These are phyloP conservation scores for Kodamaea leandrae DNA, from an alignment of 805 yeast genomes.

Conservation along the genomic window DNA sequence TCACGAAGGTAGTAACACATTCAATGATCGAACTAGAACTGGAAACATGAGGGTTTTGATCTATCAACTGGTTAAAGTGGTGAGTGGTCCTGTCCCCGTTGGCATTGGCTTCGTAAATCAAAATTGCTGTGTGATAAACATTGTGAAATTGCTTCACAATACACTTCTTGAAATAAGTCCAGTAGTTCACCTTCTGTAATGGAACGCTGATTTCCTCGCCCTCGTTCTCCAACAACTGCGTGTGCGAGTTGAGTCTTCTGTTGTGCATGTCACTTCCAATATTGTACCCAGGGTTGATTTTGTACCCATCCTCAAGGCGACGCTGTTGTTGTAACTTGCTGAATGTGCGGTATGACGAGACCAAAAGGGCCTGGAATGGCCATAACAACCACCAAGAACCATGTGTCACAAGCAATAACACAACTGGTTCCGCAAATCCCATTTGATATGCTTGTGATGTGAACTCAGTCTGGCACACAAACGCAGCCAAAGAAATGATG, in stretches of 20 bases:
- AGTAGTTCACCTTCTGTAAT: constrained; percentile 15
- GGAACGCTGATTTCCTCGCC: constrained; percentile 13
- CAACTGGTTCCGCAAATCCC: constrained; percentile 66
- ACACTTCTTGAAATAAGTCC: constrained; percentile 33
- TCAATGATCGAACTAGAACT: constrained; percentile 29
- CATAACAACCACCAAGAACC: constrained; percentile 73
- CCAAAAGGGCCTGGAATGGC: constrained; percentile 59
- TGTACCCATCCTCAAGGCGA: constrained; percentile 10
- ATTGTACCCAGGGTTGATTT: constrained; percentile 17
- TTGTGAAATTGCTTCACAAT: constrained; percentile 43
- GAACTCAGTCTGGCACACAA: constrained; percentile 78
- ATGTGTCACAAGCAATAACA: constrained; percentile 67
- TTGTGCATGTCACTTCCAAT: constrained; percentile 21
- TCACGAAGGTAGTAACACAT: constrained; percentile 35
- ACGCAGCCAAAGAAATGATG: constrained; percentile 45
- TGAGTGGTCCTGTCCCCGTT: constrained; percentile 33
- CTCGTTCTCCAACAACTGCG: constrained; percentile 24
- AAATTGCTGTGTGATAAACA: constrained; percentile 42
- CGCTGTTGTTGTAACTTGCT: constrained; percentile 22
- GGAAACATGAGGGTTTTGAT: constrained; percentile 37
- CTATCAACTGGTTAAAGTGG: constrained; percentile 33
- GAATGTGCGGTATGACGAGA: constrained; percentile 47
- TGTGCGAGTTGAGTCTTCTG: constrained; percentile 30
- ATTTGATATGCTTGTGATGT: constrained; percentile 64
- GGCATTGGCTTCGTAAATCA: constrained; percentile 41